phyloP scores from a whole-genome alignment of 1,284 basidiomycete genomes.

The Cutaneotrichosporon cyanovorans region DNA sequence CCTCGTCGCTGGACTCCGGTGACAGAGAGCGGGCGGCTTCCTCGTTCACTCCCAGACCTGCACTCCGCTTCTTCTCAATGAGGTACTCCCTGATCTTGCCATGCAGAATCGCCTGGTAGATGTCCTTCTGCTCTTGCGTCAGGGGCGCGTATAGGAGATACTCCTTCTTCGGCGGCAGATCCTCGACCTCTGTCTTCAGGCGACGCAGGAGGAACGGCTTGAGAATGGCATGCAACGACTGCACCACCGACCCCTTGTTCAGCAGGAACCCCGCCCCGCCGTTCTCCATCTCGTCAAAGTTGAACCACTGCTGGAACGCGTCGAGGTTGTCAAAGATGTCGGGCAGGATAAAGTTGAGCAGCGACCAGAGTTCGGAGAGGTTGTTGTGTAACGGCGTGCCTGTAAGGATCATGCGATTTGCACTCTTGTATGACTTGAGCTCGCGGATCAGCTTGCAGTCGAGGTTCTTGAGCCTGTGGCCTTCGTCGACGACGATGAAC shows the following conservation, averaged over 20 bases:
- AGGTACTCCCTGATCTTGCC: slow-evolving; percentile 62
- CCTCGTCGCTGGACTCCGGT: too few relatives aligned
- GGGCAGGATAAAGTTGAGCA: slow-evolving; percentile 89
- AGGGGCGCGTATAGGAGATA: slow-evolving; percentile 89
- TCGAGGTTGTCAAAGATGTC: slow-evolving; percentile 85
- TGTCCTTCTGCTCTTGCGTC: slow-evolving; percentile 67
- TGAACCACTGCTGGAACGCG: slow-evolving; percentile 82
- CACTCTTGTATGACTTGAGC: slow-evolving; percentile 77
- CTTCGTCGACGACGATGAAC: slow-evolving; percentile 93
- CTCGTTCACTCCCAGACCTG: too few relatives aligned
- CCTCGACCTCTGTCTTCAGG: slow-evolving; percentile 84
- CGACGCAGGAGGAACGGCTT: slow-evolving; percentile 92
- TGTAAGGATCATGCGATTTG: slow-evolving; percentile 83
- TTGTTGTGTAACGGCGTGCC: slow-evolving; percentile 95
- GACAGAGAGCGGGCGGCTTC: too few relatives aligned
- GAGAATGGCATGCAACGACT: slow-evolving; percentile 78
- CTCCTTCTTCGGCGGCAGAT: slow-evolving; percentile 78
- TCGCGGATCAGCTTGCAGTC: slow-evolving; percentile 84
- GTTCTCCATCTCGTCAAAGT: slow-evolving; percentile 39
- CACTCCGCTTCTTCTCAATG: slow-evolving; percentile 47
- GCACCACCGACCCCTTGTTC: slow-evolving; percentile 56
- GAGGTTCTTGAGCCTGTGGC: slow-evolving; percentile 87
- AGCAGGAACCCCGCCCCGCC: slow-evolving; percentile 47
- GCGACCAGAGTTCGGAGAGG: slow-evolving; percentile 83
- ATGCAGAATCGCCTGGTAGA: slow-evolving; percentile 71